Conservation (phyloP, 2,329 filamentous ascomycete species). For the Arachnopeziza araneosa region DNA sequence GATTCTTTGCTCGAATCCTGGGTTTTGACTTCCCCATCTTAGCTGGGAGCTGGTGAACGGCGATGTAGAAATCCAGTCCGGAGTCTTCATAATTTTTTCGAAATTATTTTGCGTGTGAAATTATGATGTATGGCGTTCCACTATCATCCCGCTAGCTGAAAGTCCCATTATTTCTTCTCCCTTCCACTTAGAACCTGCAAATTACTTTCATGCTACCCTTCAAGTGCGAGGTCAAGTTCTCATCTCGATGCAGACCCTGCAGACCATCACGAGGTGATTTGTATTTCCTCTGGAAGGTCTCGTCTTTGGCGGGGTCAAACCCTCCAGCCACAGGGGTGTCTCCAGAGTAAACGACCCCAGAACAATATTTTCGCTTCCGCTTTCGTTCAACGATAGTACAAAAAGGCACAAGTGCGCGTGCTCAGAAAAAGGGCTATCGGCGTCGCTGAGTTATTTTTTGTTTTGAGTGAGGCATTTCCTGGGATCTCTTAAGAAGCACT, state of each 20-base stretch:
- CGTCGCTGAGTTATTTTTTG: constrained; percentile 10
- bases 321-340: neutral
- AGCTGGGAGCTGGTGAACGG: neutral
- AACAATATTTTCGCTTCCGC: neutral
- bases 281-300: too few relatives aligned
- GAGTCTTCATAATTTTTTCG: constrained; percentile 4
- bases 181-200: neutral
- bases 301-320: neutral
- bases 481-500: constrained; percentile 2
- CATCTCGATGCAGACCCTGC: too few relatives aligned
- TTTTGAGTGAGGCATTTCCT: constrained; percentile 13
- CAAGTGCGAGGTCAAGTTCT: too few relatives aligned
- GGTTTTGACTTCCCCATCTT: constrained; percentile 55
- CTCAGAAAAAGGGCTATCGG: neutral
- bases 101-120: constrained; percentile 3
- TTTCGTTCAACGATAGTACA: neutral
- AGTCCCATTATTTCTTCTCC: neutral
- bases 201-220: neutral
- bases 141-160: too few relatives aligned
- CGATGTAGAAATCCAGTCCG: neutral
- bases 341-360: constrained; percentile 1
- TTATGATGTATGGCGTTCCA: neutral
- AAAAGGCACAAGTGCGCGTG: neutral
- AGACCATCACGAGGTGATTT: too few relatives aligned
- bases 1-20: constrained; percentile 45